Conservation (phyloP, 768 basidiomycete species). For the Hypholoma sublateritium region DNA sequence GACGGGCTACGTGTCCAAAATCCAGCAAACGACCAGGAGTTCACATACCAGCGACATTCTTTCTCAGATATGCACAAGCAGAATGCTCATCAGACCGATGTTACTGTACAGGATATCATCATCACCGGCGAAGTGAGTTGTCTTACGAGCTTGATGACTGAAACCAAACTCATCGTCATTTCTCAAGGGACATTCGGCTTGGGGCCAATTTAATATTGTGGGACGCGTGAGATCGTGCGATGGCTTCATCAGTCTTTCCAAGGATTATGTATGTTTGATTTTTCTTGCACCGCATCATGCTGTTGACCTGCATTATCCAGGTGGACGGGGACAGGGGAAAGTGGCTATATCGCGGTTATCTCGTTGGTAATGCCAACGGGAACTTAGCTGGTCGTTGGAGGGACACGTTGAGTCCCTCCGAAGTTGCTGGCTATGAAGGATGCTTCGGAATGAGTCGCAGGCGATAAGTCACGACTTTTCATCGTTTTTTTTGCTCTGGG, state of each 20-base stretch:
- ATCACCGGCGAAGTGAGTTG: conserved; percentile 68
- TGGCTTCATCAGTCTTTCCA: conserved; percentile 78
- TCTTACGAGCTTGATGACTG: background rate
- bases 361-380: conserved; percentile 68
- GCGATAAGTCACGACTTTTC: conserved; percentile 28
- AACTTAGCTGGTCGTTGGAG: conserved; percentile 85
- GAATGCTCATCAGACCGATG: conserved; percentile 18
- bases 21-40: conserved; percentile 32
- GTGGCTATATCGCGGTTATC: conserved; percentile 86
- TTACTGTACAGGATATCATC: conserved; percentile 56
- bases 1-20: conserved; percentile 50
- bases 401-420: conserved; percentile 69
- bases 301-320: conserved; percentile 31
- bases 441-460: conserved; percentile 77
- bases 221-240: conserved; percentile 82
- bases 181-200: conserved; percentile 81
- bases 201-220: conserved; percentile 82
- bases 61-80: background rate
- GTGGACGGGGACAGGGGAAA: conserved; percentile 71
- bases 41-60: conserved; percentile 31
- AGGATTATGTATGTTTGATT: conserved; percentile 68
- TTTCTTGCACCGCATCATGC: background rate
- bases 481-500: background rate
- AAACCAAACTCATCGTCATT: background rate
- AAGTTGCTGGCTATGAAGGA: conserved; percentile 79